Conservation (phyloP, 2,329 filamentous ascomycete species). For the Colletotrichum paranaense region DNA sequence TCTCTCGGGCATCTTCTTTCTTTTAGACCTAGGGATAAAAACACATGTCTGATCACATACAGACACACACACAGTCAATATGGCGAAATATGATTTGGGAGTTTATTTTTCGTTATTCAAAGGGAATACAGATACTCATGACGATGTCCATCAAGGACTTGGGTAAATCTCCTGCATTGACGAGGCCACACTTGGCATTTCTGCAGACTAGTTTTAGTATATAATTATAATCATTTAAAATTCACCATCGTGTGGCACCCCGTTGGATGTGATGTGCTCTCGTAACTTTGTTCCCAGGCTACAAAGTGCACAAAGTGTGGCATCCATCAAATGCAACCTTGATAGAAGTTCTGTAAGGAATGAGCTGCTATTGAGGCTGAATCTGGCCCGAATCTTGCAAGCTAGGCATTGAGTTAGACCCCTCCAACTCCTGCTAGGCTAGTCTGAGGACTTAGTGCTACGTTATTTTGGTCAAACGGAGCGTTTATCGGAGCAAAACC, state of each 20-base stretch:
- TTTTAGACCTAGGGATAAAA: background rate
- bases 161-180: background rate
- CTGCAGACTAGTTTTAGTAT: conserved; percentile 5
- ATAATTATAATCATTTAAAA: conserved; percentile 13
- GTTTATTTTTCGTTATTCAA: background rate
- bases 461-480: no score
- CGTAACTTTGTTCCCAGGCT: no score
- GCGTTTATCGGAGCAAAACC: background rate
- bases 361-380: no score
- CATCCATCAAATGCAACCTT: no score
- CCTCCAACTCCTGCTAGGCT: no score
- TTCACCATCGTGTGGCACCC: background rate
- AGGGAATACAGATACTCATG: background rate
- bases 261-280: background rate
- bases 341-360: no score
- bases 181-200: conserved; percentile 8
- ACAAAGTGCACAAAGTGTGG: no score
- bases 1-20: background rate
- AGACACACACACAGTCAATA: background rate
- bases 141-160: background rate
- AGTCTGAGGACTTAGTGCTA: no score
- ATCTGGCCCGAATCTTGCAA: no score
- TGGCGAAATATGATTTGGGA: background rate
- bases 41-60: background rate
- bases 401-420: no score